Evolutionary conservation across 2,329 filamentous ascomycete species (phyloP).

Genomic region (Cladosporium sphaerospermum): DNA sequence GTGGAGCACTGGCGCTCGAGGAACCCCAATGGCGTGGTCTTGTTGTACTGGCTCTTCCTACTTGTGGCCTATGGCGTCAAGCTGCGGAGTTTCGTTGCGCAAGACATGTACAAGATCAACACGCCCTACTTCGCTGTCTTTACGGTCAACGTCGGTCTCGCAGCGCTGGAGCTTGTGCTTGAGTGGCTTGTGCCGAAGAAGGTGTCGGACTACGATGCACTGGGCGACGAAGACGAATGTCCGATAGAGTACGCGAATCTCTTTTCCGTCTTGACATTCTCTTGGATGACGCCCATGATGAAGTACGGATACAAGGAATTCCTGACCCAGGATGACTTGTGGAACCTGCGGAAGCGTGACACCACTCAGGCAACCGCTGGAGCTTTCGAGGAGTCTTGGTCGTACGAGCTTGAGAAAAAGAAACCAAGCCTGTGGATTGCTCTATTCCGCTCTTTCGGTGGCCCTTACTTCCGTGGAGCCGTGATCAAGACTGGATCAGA

Average conservation of each 20-base stretch:
- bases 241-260: conserved; percentile 87
- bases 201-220: conserved; percentile 60
- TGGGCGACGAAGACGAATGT: conserved; percentile 64
- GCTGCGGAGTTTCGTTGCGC: conserved; percentile 76
- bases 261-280: conserved; percentile 89
- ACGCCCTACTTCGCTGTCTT: conserved; percentile 74
- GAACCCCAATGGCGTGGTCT: conserved; percentile 77
- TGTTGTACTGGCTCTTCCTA: conserved; percentile 90
- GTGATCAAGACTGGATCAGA: conserved; percentile 90
- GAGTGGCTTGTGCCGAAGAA: conserved; percentile 87
- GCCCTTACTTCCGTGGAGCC: conserved; percentile 73
- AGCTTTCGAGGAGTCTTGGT: conserved; percentile 70
- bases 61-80: conserved; percentile 74
- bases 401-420: conserved; percentile 64
- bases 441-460: conserved; percentile 75
- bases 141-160: conserved; percentile 63
- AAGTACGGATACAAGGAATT: conserved; percentile 85
- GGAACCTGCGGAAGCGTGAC: conserved; percentile 78
- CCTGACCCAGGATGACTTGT: conserved; percentile 89
- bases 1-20: conserved; percentile 76
- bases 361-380: conserved; percentile 68
- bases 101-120: conserved; percentile 61
- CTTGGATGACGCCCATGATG: conserved; percentile 99
- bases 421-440: conserved; percentile 80
- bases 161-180: conserved; percentile 63